Percentiles rank a stretch among this genome's conserved stretches.
Conservation (phyloP, 441 rosid species). For the Eutrema salsugineum region DNA sequence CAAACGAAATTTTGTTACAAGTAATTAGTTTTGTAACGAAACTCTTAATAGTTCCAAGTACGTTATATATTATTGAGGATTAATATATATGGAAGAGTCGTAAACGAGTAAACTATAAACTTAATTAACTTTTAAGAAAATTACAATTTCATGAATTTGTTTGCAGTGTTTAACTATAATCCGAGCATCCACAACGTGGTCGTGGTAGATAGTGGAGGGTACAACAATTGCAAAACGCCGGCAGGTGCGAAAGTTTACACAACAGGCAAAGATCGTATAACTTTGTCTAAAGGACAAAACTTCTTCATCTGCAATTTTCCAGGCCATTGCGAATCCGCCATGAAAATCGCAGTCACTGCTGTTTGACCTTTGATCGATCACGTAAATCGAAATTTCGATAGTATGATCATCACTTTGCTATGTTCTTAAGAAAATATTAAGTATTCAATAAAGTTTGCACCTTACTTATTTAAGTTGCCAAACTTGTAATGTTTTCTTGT, state of each 20-base stretch:
- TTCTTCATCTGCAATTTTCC: constrained; percentile 48
- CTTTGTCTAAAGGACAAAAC: constrained; percentile 45
- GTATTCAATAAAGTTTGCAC: constrained; percentile 15
- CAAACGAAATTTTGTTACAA: background rate
- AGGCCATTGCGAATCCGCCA: constrained; percentile 47
- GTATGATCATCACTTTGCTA: constrained; percentile 1
- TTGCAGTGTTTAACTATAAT: constrained; percentile 56
- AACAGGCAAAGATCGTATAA: constrained; percentile 56
- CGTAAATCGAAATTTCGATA: background rate
- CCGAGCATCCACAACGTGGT: constrained; percentile 51
- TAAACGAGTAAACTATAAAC: background rate
- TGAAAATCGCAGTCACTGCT: constrained; percentile 64
- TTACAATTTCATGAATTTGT: background rate
- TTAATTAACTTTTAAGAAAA: background rate
- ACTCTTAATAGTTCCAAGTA: background rate
- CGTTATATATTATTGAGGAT: background rate
- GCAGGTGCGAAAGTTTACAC: constrained; percentile 30
- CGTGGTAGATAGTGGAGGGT: constrained; percentile 39
- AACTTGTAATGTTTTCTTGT: background rate
- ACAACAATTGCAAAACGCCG: constrained; percentile 38
- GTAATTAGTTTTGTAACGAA: background rate
- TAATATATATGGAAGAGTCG: background rate
- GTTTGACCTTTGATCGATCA: constrained; percentile 15
- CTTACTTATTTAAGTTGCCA: background rate
- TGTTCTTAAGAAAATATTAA: background rate